Percentiles rank a stretch among this genome's conserved stretches.
Evolutionary conservation across 306 rosid genomes (phyloP).

Genomic region (Rosa lucieae): DNA sequence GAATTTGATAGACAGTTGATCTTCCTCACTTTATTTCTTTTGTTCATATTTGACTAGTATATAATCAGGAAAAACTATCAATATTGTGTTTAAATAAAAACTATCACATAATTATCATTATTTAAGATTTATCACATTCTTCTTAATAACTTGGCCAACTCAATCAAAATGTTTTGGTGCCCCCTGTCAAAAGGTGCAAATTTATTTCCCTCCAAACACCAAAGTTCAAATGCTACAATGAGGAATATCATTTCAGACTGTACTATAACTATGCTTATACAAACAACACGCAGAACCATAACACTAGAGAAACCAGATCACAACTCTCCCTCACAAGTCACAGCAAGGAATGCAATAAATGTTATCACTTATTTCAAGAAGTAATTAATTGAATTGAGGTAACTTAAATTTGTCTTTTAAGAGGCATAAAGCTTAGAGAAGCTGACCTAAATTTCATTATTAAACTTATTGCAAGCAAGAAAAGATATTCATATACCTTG

Average conservation of each 20-base stretch:
- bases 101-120: background rate
- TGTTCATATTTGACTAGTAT: background rate
- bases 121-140: background rate
- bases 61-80: background rate
- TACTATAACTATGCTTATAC: background rate
- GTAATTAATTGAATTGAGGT: constrained; percentile 8
- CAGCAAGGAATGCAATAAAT: background rate
- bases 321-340: background rate
- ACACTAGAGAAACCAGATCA: background rate
- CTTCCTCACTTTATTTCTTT: background rate
- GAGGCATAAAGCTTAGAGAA: background rate
- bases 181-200: background rate
- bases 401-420: constrained; percentile 6
- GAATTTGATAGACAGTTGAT: background rate
- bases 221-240: background rate
- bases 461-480: background rate
- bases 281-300: background rate
- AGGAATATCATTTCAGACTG: background rate
- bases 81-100: background rate
- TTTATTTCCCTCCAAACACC: background rate
- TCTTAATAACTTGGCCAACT: background rate
- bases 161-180: background rate
- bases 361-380: background rate
- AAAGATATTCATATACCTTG: constrained; percentile 59
- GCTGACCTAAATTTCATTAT: background rate